These are phyloP conservation scores for Eimeria mitis DNA, from an alignment of 169 alveolate species.

Conservation along the genomic window DNA sequence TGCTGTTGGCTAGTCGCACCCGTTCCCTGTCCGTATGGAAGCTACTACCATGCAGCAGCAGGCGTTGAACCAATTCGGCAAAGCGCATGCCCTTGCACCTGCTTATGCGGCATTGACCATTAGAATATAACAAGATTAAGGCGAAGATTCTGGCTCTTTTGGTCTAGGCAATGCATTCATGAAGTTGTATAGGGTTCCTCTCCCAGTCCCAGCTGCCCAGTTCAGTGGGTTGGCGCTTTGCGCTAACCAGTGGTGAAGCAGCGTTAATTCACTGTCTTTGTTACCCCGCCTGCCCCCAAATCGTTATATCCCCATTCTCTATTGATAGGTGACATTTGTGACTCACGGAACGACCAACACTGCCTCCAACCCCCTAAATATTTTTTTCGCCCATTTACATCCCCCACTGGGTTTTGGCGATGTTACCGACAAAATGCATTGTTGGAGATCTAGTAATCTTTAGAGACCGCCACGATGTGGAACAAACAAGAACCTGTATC, in stretches of 20 bases:
- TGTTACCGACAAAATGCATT: neutral
- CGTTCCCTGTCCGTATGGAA: conserved; percentile 19
- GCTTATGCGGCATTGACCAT: neutral
- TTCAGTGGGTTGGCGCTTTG: conserved; percentile 30
- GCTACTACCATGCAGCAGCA: conserved; percentile 55
- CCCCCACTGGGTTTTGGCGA: neutral
- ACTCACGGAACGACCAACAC: neutral
- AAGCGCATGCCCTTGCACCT: conserved; percentile 26
- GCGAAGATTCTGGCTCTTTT: neutral
- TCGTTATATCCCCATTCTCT: neutral
- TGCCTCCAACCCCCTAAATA: neutral
- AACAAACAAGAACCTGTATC: neutral
- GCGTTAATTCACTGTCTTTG: neutral
- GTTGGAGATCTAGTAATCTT: neutral
- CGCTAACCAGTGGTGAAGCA: conserved; percentile 73
- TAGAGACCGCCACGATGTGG: neutral
- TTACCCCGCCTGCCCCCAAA: neutral
- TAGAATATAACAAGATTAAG: neutral
- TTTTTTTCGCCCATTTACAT: neutral
- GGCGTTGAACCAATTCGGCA: conserved; percentile 24
- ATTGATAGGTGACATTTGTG: neutral
- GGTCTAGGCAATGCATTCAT: neutral
- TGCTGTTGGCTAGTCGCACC: conserved; percentile 26
- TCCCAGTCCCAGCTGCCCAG: neutral
- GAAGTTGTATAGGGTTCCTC: neutral